phyloP scores from a whole-genome alignment of 73 alveolate species.

The Tetrahymena borealis region DNA sequence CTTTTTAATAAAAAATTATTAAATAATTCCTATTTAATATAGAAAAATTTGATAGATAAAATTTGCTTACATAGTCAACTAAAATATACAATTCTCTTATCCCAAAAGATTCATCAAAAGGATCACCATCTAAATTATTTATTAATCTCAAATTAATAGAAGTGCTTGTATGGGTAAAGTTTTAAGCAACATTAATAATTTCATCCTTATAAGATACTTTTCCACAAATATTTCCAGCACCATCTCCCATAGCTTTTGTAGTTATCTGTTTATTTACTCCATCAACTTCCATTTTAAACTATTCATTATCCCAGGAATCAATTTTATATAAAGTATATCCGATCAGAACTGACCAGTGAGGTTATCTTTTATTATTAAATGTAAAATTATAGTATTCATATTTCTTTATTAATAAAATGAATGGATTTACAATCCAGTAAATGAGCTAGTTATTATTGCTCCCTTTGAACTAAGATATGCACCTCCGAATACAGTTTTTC shows the following conservation, averaged over 20 bases:
- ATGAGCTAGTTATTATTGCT: not conserved
- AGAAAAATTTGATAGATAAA: not conserved
- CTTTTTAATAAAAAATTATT: not conserved
- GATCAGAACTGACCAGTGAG: not conserved
- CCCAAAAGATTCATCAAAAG: not conserved
- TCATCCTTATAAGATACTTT: not conserved
- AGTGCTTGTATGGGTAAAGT: not conserved
- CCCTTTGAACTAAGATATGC: not conserved
- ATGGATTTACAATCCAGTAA: not conserved
- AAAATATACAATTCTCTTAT: not conserved
- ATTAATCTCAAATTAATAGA: not conserved
- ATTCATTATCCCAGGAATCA: not conserved
- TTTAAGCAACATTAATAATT: not conserved
- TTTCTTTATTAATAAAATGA: not conserved
- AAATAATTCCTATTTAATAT: not conserved
- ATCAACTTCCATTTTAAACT: not conserved
- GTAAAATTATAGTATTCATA: not conserved
- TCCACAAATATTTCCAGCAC: not conserved
- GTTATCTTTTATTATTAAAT: not conserved
- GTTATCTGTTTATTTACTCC: not conserved
- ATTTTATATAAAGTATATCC: not conserved
- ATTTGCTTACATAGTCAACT: not conserved
- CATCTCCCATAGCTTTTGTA: not conserved
- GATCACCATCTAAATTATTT: not conserved
- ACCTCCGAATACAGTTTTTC: not conserved